Percentiles rank a stretch among this genome's conserved stretches.
Evolutionary conservation across 1,284 basidiomycete genomes (phyloP).

Genomic region (Heliocybe sulcata): DNA sequence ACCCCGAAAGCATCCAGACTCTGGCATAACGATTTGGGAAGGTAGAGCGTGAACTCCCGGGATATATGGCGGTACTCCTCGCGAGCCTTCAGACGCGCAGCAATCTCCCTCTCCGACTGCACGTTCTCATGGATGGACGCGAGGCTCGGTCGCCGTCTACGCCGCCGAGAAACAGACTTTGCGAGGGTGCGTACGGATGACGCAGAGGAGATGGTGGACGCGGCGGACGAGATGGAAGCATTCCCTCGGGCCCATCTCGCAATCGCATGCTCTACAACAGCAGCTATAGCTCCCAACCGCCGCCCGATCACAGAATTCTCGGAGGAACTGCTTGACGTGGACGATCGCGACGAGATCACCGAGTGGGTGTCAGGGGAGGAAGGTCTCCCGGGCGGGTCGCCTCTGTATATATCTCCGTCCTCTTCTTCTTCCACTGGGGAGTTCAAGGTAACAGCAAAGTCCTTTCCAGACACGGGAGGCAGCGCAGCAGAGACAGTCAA

Average conservation of each 20-base stretch:
- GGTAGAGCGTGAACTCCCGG: conserved; percentile 62
- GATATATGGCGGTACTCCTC: conserved; percentile 50
- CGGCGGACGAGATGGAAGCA: conserved; percentile 32
- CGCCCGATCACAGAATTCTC: conserved; percentile 24
- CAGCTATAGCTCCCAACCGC: conserved; percentile 31
- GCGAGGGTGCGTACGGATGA: conserved; percentile 22
- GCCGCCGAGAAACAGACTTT: conserved; percentile 29
- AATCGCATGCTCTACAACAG: conserved; percentile 38
- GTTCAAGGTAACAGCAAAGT: conserved; percentile 11
- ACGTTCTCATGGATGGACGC: conserved; percentile 37
- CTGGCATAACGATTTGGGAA: conserved; percentile 32
- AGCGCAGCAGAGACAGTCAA: conserved; percentile 5
- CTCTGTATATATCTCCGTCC: conserved; percentile 53
- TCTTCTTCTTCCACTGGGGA: conserved; percentile 32
- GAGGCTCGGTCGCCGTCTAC: conserved; percentile 35
- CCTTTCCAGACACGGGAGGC: neutral
- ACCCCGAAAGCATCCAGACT: conserved; percentile 1
- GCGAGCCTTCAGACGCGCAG: conserved; percentile 51
- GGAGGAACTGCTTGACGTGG: conserved; percentile 30
- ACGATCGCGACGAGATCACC: conserved; percentile 26
- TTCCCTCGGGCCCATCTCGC: conserved; percentile 37
- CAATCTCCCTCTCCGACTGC: conserved; percentile 50
- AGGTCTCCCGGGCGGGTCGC: conserved; percentile 30
- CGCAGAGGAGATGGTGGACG: conserved; percentile 35
- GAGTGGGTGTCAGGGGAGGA: conserved; percentile 22